These are phyloP conservation scores for Dictyostelium purpureum DNA, from an alignment of 78 protist genomes.

Conservation along the genomic window DNA sequence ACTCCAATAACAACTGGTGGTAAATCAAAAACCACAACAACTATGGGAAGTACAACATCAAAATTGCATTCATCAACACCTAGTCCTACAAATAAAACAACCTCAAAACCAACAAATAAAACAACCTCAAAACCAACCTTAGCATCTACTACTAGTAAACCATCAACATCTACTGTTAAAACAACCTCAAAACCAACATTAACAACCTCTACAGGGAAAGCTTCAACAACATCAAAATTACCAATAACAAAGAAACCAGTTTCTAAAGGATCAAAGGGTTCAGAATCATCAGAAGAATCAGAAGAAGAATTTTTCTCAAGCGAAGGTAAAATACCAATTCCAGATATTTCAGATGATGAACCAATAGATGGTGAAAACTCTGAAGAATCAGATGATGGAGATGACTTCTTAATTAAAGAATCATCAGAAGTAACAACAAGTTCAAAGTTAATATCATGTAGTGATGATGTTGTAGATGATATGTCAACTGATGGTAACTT, in stretches of 20 bases:
- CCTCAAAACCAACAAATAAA: background rate
- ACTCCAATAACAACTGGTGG: background rate
- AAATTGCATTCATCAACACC: background rate
- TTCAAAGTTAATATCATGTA: background rate
- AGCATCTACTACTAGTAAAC: background rate
- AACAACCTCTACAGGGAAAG: background rate
- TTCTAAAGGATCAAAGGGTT: background rate
- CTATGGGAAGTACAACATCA: background rate
- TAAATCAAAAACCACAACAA: background rate
- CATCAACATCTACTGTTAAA: background rate
- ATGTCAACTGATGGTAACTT: constrained; percentile 11
- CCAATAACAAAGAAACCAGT: background rate
- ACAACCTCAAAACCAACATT: background rate
- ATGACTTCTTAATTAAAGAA: background rate
- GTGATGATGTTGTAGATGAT: background rate
- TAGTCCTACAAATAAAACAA: background rate
- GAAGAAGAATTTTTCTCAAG: background rate
- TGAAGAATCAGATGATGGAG: background rate
- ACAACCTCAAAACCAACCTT: background rate
- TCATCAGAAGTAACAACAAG: background rate
- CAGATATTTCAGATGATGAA: background rate
- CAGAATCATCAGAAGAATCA: background rate
- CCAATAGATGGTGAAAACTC: background rate
- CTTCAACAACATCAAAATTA: background rate
- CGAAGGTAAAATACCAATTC: background rate